Evolutionary conservation across 169 alveolate species (phyloP).

Genomic region (Eimeria praecox): DNA sequence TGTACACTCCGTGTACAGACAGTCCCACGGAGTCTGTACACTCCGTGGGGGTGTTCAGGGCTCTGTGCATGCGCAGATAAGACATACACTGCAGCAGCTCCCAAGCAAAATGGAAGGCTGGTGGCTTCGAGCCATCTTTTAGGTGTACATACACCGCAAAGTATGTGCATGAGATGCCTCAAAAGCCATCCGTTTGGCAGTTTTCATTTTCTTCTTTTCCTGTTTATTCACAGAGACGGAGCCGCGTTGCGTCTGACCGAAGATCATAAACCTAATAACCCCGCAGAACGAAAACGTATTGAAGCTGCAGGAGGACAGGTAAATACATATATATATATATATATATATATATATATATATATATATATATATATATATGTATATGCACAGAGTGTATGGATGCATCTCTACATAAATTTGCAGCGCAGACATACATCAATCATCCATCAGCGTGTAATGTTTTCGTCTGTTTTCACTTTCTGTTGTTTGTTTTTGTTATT

Average conservation of each 20-base stretch:
- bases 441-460: too few species aligned
- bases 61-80: neutral
- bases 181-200: neutral
- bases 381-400: too few species aligned
- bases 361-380: too few species aligned
- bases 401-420: too few species aligned
- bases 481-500: neutral
- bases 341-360: too few species aligned
- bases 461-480: neutral
- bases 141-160: neutral
- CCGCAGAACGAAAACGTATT: slow-evolving; percentile 67
- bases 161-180: neutral
- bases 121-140: too few species aligned
- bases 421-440: too few species aligned
- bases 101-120: too few species aligned
- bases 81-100: too few species aligned
- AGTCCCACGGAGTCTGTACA: neutral
- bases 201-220: neutral
- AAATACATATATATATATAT: too few species aligned
- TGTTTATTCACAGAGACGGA: slow-evolving; percentile 48
- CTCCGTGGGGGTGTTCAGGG: neutral
- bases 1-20: too few species aligned
- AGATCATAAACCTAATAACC: slow-evolving; percentile 81
- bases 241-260: slow-evolving; percentile 77
- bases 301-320: slow-evolving; percentile 77